These are phyloP conservation scores for Apiotrichum akiyoshidainum DNA, from an alignment of 1,284 basidiomycete genomes.

Conservation along the genomic window DNA sequence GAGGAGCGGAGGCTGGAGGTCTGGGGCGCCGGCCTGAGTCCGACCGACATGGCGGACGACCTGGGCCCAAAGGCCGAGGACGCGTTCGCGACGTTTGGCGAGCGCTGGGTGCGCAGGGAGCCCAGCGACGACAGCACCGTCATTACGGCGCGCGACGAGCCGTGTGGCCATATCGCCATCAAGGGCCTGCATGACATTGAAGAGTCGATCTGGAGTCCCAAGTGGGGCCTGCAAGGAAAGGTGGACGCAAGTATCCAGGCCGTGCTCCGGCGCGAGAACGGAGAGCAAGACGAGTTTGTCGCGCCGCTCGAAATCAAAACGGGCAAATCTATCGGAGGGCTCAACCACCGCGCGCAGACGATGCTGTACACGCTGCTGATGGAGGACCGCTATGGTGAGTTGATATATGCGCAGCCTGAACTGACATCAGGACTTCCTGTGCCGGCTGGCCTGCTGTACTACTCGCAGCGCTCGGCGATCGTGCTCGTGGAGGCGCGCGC, in stretches of 20 bases:
- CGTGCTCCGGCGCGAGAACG: constrained; percentile 53
- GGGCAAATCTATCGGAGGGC: constrained; percentile 67
- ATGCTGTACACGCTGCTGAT: constrained; percentile 94
- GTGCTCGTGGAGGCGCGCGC: constrained; percentile 71
- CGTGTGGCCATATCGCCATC: constrained; percentile 59
- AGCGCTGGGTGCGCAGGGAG: constrained; percentile 41
- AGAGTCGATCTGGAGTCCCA: constrained; percentile 96
- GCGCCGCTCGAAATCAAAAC: constrained; percentile 94
- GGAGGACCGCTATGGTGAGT: constrained; percentile 75
- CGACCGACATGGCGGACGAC: constrained; percentile 45
- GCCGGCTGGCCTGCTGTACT: constrained; percentile 80
- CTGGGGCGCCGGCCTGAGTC: constrained; percentile 46
- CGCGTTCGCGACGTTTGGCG: constrained; percentile 43
- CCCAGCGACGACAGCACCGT: constrained; percentile 9
- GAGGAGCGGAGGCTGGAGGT: constrained; percentile 44
- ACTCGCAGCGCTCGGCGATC: constrained; percentile 85
- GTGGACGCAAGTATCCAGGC: constrained; percentile 84
- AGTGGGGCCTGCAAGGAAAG: constrained; percentile 92
- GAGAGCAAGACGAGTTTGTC: constrained; percentile 30
- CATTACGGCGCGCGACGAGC: constrained; percentile 27
- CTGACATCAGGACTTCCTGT: constrained; percentile 32
- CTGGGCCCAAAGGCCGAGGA: constrained; percentile 39
- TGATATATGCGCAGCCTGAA: too few relatives aligned
- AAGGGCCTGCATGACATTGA: constrained; percentile 77
- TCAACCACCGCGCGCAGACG: constrained; percentile 96